phyloP scores from a whole-genome alignment of 495 filamentous ascomycete species.

The Penicillium desertorum region DNA sequence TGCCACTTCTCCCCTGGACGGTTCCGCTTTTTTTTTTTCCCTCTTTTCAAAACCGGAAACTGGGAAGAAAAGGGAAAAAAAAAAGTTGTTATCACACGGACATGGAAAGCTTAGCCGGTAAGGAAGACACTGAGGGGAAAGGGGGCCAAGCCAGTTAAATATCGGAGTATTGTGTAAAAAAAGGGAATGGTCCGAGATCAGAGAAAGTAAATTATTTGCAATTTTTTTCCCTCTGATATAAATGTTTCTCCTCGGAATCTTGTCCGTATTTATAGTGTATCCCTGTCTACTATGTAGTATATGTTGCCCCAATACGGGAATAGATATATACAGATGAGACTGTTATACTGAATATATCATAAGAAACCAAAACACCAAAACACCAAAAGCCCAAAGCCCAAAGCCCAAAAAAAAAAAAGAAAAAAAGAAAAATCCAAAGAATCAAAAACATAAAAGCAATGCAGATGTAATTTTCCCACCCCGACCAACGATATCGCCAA shows the following conservation, averaged over 20 bases:
- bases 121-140: conserved; percentile 21
- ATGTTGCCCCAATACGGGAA: background rate
- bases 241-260: conserved; percentile 1
- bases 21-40: conserved; percentile 20
- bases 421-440: conserved; percentile 6
- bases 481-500: conserved; percentile 29
- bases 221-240: conserved; percentile 4
- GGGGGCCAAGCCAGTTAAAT: conserved; percentile 25
- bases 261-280: background rate
- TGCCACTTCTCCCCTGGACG: conserved; percentile 11
- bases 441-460: conserved; percentile 9
- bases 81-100: conserved; percentile 18
- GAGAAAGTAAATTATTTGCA: background rate
- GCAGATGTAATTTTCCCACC: conserved; percentile 11
- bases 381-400: no score
- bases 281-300: background rate
- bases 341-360: no score
- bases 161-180: conserved; percentile 28
- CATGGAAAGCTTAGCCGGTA: conserved; percentile 26
- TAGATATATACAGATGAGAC: no score
- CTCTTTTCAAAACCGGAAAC: conserved; percentile 7
- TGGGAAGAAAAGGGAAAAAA: conserved; percentile 8
- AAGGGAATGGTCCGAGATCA: conserved; percentile 27
- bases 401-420: background rate
- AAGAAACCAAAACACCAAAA: no score